A percentile compares a stretch with the other conserved stretches of the same genome.
These are phyloP conservation scores for Galerina marginata DNA, from an alignment of 768 basidiomycete species.

Conservation along the genomic window DNA sequence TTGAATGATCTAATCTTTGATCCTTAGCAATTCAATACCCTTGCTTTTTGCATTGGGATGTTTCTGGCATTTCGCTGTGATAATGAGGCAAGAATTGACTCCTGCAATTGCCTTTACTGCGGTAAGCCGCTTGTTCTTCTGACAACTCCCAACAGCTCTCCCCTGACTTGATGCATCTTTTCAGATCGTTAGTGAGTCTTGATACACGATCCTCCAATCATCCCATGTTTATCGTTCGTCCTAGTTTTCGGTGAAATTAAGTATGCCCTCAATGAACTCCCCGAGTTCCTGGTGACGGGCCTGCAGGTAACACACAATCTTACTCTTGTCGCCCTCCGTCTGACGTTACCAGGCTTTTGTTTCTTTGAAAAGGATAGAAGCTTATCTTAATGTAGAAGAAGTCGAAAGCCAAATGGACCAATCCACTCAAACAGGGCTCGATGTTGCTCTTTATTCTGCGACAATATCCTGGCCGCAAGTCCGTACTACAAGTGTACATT, in stretches of 20 bases:
- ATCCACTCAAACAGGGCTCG: conserved; percentile 58
- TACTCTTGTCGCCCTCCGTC: background rate
- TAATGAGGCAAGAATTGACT: conserved; percentile 70
- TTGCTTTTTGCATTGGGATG: conserved; percentile 64
- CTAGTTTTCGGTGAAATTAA: conserved; percentile 87
- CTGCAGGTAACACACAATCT: conserved; percentile 60
- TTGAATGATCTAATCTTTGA: background rate
- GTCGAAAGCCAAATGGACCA: conserved; percentile 53
- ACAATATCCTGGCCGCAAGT: conserved; percentile 92
- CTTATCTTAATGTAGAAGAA: conserved; percentile 79
- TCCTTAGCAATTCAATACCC: conserved; percentile 64
- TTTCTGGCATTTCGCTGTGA: conserved; percentile 76
- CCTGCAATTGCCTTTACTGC: conserved; percentile 86
- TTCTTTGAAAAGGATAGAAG: conserved; percentile 90
- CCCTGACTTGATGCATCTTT: background rate
- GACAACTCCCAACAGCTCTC: background rate
- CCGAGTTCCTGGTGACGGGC: conserved; percentile 89
- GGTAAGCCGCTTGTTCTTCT: conserved; percentile 29
- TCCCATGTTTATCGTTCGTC: background rate
- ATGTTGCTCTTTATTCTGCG: conserved; percentile 78
- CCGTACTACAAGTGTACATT: conserved; percentile 54
- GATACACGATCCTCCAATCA: background rate
- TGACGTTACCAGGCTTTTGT: conserved; percentile 63
- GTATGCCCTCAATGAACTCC: conserved; percentile 84
- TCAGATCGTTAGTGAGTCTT: conserved; percentile 17